Conservation (phyloP, 257 asterid genomes). For the Solanum ossicruentum region DNA sequence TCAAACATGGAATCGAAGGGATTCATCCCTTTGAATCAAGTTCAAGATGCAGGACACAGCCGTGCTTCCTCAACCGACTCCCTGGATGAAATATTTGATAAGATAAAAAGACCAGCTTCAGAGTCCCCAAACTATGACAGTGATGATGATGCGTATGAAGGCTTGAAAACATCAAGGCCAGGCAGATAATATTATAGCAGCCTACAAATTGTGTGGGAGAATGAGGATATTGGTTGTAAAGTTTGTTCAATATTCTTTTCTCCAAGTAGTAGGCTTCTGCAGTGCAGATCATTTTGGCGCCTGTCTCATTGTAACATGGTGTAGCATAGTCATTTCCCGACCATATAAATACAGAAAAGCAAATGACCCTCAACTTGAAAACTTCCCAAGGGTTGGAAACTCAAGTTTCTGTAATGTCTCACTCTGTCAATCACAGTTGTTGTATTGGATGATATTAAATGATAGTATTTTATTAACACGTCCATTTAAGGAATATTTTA, state of each 20-base stretch:
- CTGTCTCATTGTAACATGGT: neutral
- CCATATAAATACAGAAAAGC: neutral
- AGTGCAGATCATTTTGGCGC: neutral
- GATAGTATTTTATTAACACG: neutral
- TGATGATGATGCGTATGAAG: conserved; percentile 9
- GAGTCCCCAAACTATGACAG: conserved; percentile 11
- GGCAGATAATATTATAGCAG: conserved; percentile 10
- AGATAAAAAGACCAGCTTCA: conserved; percentile 28
- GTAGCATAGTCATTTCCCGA: neutral
- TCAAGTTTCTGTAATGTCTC: neutral
- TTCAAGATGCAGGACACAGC: conserved; percentile 16
- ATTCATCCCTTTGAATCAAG: conserved; percentile 38
- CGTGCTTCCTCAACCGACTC: conserved; percentile 37
- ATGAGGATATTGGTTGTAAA: neutral
- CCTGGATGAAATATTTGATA: conserved; percentile 51
- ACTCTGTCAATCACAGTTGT: neutral
- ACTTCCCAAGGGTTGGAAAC: neutral
- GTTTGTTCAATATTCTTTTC: neutral
- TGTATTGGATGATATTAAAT: neutral
- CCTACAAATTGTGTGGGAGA: neutral
- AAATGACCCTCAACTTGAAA: neutral
- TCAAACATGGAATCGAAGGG: conserved; percentile 35
- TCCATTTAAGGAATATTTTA: neutral
- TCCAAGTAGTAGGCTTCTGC: neutral
- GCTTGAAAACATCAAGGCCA: conserved; percentile 6